These are phyloP conservation scores for Talaromyces stipitatus DNA, from an alignment of 495 filamentous ascomycete species.

Conservation along the genomic window DNA sequence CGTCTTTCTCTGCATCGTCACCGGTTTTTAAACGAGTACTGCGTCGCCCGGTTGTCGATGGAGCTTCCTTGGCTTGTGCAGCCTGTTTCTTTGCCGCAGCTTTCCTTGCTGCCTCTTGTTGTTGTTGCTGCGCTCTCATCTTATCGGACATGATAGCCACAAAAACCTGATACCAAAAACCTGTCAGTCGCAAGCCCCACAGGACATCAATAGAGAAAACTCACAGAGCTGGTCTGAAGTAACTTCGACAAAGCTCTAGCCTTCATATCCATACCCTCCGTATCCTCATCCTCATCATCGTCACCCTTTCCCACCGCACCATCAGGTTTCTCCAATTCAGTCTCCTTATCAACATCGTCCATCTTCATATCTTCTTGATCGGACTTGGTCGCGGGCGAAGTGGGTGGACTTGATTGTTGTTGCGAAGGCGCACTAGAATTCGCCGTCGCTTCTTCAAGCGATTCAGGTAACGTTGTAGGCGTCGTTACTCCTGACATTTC, in stretches of 20 bases:
- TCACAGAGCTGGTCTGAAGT: slow-evolving; percentile 44
- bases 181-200: background rate
- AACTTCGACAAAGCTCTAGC: slow-evolving; percentile 36
- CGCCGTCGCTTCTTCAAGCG: background rate
- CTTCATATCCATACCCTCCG: slow-evolving; percentile 32
- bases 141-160: slow-evolving; percentile 53
- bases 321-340: background rate
- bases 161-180: slow-evolving; percentile 24
- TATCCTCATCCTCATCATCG: slow-evolving; percentile 18
- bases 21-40: slow-evolving; percentile 24
- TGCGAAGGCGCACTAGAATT: slow-evolving; percentile 5
- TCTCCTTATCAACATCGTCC: slow-evolving; percentile 4
- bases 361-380: slow-evolving; percentile 14
- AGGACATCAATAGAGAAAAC: slow-evolving; percentile 1
- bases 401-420: slow-evolving; percentile 35
- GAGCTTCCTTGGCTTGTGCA: slow-evolving; percentile 15
- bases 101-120: slow-evolving; percentile 47
- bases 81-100: slow-evolving; percentile 37
- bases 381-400: slow-evolving; percentile 28
- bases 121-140: slow-evolving; percentile 43
- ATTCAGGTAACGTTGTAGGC: slow-evolving; percentile 26
- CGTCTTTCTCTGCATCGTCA: slow-evolving; percentile 24
- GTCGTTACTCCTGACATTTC: slow-evolving; percentile 29
- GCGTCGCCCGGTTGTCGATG: slow-evolving; percentile 15
- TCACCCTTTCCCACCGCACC: background rate